Percentiles rank a stretch among this genome's conserved stretches.
Conservation (phyloP, 1,284 basidiomycete genomes). For the Ceratobasidium sp. region DNA sequence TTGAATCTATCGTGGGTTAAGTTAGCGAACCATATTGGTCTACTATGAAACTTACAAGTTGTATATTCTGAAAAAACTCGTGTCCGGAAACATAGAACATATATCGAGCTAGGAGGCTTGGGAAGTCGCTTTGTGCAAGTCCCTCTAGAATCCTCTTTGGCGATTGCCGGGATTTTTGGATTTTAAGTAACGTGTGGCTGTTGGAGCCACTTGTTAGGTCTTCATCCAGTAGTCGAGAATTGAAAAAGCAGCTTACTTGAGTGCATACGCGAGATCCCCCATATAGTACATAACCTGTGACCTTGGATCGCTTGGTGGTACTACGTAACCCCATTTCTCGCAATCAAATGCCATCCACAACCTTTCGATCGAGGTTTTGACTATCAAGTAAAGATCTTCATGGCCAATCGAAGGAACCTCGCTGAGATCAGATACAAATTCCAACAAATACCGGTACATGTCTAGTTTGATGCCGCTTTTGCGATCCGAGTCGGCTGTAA, state of each 20-base stretch:
- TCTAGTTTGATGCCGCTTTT: slow-evolving; percentile 8
- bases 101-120: background rate
- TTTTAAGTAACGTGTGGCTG: background rate
- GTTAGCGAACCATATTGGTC: too few relatives aligned
- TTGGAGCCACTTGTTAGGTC: background rate
- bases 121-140: slow-evolving; percentile 7
- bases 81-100: slow-evolving; percentile 7
- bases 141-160: background rate
- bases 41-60: background rate
- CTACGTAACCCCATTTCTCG: background rate
- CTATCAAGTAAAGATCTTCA: background rate
- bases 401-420: background rate
- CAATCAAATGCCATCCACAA: slow-evolving; percentile 16
- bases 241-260: background rate
- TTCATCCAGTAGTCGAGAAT: background rate
- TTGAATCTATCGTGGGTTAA: background rate
- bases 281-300: slow-evolving; percentile 12
- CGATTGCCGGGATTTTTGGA: background rate
- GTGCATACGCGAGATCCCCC: background rate
- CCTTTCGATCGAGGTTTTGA: slow-evolving; percentile 1
- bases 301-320: slow-evolving; percentile 3
- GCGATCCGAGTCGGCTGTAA: background rate
- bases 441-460: slow-evolving; percentile 11
- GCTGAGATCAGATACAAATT: slow-evolving; percentile 9
- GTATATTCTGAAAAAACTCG: background rate